Conservation (phyloP, 208 protist species). For the Naegleria lovaniensis region DNA sequence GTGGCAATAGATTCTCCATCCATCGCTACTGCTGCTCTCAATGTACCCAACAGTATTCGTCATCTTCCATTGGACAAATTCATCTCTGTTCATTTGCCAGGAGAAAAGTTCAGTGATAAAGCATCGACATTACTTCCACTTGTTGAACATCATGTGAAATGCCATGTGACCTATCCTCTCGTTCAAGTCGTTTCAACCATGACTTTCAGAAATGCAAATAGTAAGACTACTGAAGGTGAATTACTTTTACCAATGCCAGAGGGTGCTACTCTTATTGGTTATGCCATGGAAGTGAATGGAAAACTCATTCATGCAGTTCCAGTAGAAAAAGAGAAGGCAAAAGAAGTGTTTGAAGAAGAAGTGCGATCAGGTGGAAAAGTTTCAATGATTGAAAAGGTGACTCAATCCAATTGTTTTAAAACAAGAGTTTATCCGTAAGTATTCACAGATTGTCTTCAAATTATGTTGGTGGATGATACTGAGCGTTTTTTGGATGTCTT, state of each 20-base stretch:
- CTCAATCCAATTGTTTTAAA: background rate
- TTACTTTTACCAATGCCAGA: conserved; percentile 19
- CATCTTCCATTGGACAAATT: background rate
- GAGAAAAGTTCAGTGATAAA: background rate
- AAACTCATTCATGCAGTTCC: background rate
- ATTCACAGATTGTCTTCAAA: no score
- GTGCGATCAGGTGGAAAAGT: background rate
- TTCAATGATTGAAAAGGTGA: background rate
- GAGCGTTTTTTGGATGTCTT: no score
- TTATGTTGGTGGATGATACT: no score
- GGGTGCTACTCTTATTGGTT: background rate
- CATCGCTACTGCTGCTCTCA: background rate
- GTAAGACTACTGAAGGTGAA: background rate
- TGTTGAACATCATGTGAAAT: background rate
- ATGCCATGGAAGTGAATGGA: background rate
- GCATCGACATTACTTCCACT: background rate
- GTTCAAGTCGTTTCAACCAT: background rate
- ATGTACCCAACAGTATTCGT: background rate
- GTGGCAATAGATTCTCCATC: no score
- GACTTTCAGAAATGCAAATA: background rate
- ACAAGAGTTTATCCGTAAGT: conserved; percentile 14
- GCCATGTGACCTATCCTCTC: background rate
- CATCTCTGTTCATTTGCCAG: background rate
- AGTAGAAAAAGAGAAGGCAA: conserved; percentile 21
- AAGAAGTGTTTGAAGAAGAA: conserved; percentile 10